These are phyloP conservation scores for Pulveroboletus sp. DNA, from an alignment of 768 basidiomycete species.

Conservation along the genomic window DNA sequence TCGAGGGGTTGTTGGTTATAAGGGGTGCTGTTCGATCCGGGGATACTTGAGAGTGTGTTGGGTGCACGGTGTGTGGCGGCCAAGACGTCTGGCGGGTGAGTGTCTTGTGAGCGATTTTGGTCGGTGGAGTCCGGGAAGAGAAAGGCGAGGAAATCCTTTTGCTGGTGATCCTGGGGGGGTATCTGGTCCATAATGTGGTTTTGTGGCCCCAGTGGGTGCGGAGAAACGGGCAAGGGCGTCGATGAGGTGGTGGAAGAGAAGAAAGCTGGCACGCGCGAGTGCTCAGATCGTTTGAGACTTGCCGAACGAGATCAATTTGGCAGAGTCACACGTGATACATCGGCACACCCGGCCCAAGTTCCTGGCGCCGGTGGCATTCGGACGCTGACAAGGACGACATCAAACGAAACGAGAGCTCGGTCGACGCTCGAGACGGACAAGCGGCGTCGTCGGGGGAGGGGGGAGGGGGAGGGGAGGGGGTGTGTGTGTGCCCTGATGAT, in stretches of 20 bases:
- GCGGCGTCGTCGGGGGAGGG: no score
- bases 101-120: slow-evolving; percentile 23
- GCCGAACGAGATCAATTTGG: background rate
- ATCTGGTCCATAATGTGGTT: slow-evolving; percentile 21
- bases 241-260: slow-evolving; percentile 3
- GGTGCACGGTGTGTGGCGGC: slow-evolving; percentile 10
- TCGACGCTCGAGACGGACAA: no score
- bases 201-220: background rate
- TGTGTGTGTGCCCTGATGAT: no score
- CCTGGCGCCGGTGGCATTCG: no score
- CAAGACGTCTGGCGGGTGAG: slow-evolving; percentile 15
- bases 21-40: slow-evolving; percentile 7
- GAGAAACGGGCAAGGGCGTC: background rate
- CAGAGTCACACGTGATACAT: slow-evolving; percentile 6
- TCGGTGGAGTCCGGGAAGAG: slow-evolving; percentile 31
- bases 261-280: background rate
- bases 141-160: slow-evolving; percentile 34
- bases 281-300: no score
- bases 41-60: background rate
- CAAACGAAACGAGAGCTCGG: no score
- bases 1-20: slow-evolving; percentile 41
- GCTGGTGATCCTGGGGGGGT: slow-evolving; percentile 26
- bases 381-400: no score
- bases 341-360: background rate
- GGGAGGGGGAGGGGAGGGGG: no score